Evolutionary conservation across 805 yeast species (phyloP).

Genomic region (Lachancea sp.): DNA sequence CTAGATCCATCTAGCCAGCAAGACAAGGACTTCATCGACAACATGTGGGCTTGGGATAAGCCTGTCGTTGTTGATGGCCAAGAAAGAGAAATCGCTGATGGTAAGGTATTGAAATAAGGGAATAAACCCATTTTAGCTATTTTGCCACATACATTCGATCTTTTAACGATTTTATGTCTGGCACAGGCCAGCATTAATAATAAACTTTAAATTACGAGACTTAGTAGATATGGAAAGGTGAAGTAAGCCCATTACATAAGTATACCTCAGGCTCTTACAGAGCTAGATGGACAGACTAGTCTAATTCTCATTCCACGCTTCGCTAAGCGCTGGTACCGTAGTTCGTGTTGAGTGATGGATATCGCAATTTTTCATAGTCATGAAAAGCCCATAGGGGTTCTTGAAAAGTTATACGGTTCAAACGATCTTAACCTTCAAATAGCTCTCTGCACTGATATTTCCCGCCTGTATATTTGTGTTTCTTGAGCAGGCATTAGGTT

Average conservation of each 20-base stretch:
- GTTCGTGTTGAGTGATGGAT: neutral
- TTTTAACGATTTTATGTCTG: conserved; percentile 1
- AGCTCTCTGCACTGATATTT: no score
- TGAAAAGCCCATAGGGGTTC: conserved; percentile 3
- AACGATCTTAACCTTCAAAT: neutral
- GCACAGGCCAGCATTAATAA: no score
- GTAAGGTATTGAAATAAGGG: conserved; percentile 88
- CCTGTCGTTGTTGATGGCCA: conserved; percentile 79
- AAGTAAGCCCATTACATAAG: no score
- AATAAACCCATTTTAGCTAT: no score
- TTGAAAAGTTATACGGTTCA: neutral
- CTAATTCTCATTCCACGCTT: no score
- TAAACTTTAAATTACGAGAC: no score
- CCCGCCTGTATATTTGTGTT: no score
- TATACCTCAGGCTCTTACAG: no score
- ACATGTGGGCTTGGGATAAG: conserved; percentile 98
- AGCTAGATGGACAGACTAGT: no score
- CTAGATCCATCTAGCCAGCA: conserved; percentile 74
- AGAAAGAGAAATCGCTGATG: conserved; percentile 86
- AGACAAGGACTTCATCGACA: conserved; percentile 74
- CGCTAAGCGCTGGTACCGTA: no score
- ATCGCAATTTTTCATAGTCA: neutral
- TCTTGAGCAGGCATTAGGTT: neutral
- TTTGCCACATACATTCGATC: no score
- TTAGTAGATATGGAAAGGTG: no score